Percentiles rank a stretch among this genome's conserved stretches.
Conservation (phyloP, 164 flowering plant species). For the Berberis vulgaris region DNA sequence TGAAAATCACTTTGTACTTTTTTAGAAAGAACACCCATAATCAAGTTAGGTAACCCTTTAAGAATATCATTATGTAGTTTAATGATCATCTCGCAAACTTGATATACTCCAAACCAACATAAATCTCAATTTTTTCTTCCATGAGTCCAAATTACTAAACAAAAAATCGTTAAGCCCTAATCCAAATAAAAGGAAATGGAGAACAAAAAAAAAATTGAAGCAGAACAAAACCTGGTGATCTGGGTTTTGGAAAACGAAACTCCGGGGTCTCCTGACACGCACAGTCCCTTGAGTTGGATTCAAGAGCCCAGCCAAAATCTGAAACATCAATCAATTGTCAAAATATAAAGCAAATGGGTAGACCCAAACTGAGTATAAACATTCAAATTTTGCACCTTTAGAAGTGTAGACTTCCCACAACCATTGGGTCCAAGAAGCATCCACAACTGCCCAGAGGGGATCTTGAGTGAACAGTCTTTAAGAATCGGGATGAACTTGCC, state of each 20-base stretch:
- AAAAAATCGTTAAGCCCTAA: not conserved
- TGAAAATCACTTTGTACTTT: too few species aligned
- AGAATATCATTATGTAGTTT: too few species aligned
- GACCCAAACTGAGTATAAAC: too few species aligned
- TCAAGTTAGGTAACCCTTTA: too few species aligned
- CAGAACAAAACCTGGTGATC: slow-evolving; percentile 75
- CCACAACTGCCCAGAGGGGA: slow-evolving; percentile 88
- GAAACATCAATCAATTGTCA: too few species aligned
- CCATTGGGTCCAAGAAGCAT: slow-evolving; percentile 99
- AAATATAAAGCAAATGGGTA: too few species aligned
- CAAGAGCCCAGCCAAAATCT: slow-evolving; percentile 88
- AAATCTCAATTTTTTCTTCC: not conserved
- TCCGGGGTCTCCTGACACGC: slow-evolving; percentile 59
- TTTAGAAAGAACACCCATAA: too few species aligned
- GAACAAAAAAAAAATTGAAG: not conserved
- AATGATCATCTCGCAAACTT: too few species aligned
- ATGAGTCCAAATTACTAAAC: not conserved
- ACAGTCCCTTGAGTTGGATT: slow-evolving; percentile 52
- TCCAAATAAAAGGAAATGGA: not conserved
- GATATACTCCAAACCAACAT: too few species aligned
- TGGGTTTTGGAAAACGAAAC: slow-evolving; percentile 94
- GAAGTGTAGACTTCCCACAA: slow-evolving; percentile 92
- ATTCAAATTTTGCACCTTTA: slow-evolving; percentile 41
- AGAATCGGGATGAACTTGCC: slow-evolving; percentile 50
- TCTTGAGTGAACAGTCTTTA: slow-evolving; percentile 54